Evolutionary conservation across 805 yeast species (phyloP), one percentile per base, ranked within the genome.

Genomic region (Blastobotrys robertii): DNA sequence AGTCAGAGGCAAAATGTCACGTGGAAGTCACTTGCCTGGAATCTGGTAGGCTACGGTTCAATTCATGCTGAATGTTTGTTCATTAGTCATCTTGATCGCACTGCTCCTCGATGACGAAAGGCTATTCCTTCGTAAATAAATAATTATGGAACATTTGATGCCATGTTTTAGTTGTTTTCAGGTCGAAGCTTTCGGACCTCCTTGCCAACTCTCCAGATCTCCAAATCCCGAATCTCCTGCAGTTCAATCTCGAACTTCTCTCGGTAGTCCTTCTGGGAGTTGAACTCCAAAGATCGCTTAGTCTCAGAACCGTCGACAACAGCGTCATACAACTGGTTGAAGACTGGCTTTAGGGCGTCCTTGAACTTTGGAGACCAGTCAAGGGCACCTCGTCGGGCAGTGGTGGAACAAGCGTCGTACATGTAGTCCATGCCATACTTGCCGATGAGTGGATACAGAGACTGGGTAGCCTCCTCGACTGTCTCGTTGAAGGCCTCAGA

Each of bases 341-440:
- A 92, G 48, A 92, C 97, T 63, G 98, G 97, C 78, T 92, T 92
- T 73, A 92, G 79, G 65, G 97, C 96, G 59, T 85, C 90, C 80
- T 88, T 88, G 87, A 92, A 92, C 71, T 83, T 75, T 71, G 97
- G 97, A 78, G 92, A 90, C 98, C 98, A 92, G 77, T 92, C 98
- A 62, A 92, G 79, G 67, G 98, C 98, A 79, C 98, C 98, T 77
- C 98, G 86, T 80, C 97, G 87, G 63, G 98, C 98, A 57, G 98
- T 92, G 65, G 98, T 92, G 57, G 98, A 92, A 75, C 98, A 92
- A 62, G 98, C 98, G 67, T 92, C 97, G 81, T 92, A 92, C 98
- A 92, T 92, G 90, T 92, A 92, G 74, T 92, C 98, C 98, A 92
- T 92, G 76, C 98, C 98, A 79, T 92, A 84, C 73, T 86, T 87